Evolutionary conservation across 257 asterid genomes (phyloP).

Genomic region (Solanum lycopersicoides): DNA sequence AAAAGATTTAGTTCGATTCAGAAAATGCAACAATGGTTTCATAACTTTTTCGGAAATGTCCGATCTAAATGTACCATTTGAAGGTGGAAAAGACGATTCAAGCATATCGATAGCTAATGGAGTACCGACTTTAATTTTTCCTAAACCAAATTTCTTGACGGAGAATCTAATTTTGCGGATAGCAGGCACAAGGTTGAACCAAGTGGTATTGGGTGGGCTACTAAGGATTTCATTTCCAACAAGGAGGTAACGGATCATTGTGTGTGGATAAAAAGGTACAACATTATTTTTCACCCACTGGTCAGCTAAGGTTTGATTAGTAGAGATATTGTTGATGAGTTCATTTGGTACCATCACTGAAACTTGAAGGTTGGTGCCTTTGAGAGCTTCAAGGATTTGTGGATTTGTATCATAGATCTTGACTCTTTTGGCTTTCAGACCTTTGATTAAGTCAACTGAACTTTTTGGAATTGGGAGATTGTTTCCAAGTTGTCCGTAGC

Average conservation of each 20-base stretch:
- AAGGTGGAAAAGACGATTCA: slow-evolving; percentile 79
- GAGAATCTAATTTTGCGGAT: slow-evolving; percentile 59
- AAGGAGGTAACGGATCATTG: slow-evolving; percentile 79
- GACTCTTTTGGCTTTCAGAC: slow-evolving; percentile 53
- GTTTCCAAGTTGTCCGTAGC: slow-evolving; percentile 94
- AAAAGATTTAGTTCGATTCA: slow-evolving; percentile 64
- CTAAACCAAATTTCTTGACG: slow-evolving; percentile 40
- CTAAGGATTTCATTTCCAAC: slow-evolving; percentile 87
- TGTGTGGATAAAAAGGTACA: slow-evolving; percentile 53
- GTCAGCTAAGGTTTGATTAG: slow-evolving; percentile 58
- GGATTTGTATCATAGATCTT: slow-evolving; percentile 75
- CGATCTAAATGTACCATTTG: slow-evolving; percentile 63
- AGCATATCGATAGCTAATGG: slow-evolving; percentile 74
- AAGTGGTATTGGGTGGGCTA: slow-evolving; percentile 57
- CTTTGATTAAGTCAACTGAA: slow-evolving; percentile 45
- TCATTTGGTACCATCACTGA: slow-evolving; percentile 83
- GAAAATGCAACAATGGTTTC: slow-evolving; percentile 47
- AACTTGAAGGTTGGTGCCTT: slow-evolving; percentile 50
- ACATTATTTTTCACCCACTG: slow-evolving; percentile 64
- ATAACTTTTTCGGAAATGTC: slow-evolving; percentile 43
- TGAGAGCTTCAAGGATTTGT: slow-evolving; percentile 50
- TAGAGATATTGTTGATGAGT: slow-evolving; percentile 52
- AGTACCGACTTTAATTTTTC: slow-evolving; percentile 65
- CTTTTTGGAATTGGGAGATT: slow-evolving; percentile 49
- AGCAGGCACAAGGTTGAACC: slow-evolving; percentile 86